Percentiles rank a stretch among this genome's conserved stretches.
phyloP scores from a whole-genome alignment of 2,329 filamentous ascomycete genomes.

The Fusarium veterinarium region DNA sequence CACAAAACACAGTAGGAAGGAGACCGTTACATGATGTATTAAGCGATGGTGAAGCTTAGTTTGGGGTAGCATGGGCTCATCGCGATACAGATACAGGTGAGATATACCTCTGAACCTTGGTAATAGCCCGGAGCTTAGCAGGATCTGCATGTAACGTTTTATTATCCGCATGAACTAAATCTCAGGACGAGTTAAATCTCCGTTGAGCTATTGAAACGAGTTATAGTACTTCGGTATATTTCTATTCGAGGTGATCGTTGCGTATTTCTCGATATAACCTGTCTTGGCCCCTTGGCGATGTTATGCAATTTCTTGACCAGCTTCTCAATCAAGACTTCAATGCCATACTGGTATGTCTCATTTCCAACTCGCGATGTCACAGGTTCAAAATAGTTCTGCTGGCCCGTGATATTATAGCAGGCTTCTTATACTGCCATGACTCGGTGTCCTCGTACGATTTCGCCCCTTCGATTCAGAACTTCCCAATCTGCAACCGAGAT shows the following conservation, averaged over 20 bases:
- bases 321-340: neutral
- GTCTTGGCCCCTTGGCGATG: neutral
- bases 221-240: neutral
- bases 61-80: neutral
- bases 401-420: neutral
- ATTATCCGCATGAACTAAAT: neutral
- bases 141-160: neutral
- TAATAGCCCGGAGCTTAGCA: neutral
- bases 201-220: neutral
- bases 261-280: neutral
- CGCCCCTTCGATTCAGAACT: neutral
- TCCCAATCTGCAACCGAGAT: neutral
- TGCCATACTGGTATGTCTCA: neutral
- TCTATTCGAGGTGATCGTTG: no score
- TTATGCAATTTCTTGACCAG: neutral
- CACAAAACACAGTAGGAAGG: neutral
- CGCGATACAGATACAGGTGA: neutral
- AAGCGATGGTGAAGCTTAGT: neutral
- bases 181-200: neutral
- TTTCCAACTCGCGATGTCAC: rapidly evolving
- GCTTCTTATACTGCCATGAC: neutral
- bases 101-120: neutral
- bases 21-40: neutral
- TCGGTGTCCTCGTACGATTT: neutral
- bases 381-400: neutral